A percentile compares a stretch with the other conserved stretches of the same genome.
Evolutionary conservation across 768 basidiomycete species (phyloP).

Genomic region (Suillus alpinus): DNA sequence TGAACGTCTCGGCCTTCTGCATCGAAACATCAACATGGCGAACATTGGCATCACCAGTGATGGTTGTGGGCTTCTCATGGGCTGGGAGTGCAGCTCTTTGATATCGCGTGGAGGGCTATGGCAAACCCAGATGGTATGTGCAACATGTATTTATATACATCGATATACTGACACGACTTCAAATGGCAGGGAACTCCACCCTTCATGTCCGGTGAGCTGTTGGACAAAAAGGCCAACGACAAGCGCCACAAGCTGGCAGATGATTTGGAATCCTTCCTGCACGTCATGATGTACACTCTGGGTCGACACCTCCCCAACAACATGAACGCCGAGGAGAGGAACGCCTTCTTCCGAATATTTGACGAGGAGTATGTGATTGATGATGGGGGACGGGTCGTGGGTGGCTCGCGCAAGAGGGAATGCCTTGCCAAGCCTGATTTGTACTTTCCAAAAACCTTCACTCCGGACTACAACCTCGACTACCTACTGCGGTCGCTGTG

Average conservation of each 20-base stretch:
- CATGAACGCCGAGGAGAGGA: not conserved
- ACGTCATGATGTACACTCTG: conserved; percentile 12
- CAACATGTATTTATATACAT: not conserved
- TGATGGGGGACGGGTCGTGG: not conserved
- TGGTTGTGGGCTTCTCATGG: conserved; percentile 17
- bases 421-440: not conserved
- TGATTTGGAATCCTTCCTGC: conserved; percentile 9
- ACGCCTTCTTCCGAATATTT: not conserved
- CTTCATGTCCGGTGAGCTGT: conserved; percentile 21
- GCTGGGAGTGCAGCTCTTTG: conserved; percentile 19
- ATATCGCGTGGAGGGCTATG: not conserved
- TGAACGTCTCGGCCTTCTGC: conserved; percentile 11
- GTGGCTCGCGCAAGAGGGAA: not conserved
- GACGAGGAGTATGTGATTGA: not conserved
- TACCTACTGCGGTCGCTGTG: not conserved
- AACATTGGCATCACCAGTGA: conserved; percentile 20
- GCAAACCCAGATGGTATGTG: not conserved
- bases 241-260: conserved; percentile 7
- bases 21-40: conserved; percentile 23
- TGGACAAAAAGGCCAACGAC: not conserved
- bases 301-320: conserved; percentile 15
- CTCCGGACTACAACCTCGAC: not conserved
- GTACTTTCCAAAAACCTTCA: not conserved
- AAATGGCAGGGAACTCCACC: conserved; percentile 4
- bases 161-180: not conserved